Base-by-base conservation (phyloP, 805 yeast species). In the Metschnikowia amazonensis region DNA sequence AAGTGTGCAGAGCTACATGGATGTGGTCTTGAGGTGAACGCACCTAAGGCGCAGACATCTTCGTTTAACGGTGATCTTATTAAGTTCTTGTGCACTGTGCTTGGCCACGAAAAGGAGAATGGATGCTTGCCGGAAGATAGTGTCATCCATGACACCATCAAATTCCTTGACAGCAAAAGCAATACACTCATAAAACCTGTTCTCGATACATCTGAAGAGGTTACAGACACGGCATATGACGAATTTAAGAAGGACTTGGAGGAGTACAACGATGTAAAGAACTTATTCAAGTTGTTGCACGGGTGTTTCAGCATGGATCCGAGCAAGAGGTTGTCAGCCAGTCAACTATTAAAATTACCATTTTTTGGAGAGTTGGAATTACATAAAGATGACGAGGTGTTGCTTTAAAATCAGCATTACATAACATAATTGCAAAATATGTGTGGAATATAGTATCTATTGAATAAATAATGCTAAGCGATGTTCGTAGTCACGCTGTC, bases 1-100 rank as follows among this genome's bases (percentile, higher is more conserved):
- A 79, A 80, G 50, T 82, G 89, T 57, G 95, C 97, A 5, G 77
- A 79, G 46, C 63, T 88, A 32, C 99, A 94, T 68, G 98, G 98
- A 0, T 75, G 90, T 43, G 94, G 89, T 0, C 77, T 92, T 42
- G 97, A 89, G 47, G 73, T 71, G 30, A 62, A 56, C 31, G 44
- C 53, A 60, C 46, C 60, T 47, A 25, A 50, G 49, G 35, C 35
- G 32, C 42, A 50, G 45, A 25, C 49, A 47, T 14, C 57, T 48
- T 10, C 53, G 44, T 41, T 47, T 31, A 60, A 57, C 47, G 72
- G 74, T 2, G 69, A 69, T 45, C 54, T 71, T 38, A 49, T 62
- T 30, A 62, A 63, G 43, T 49, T 70, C 10, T 47, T 70, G 14
- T 45, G 57, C 25, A 58, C 60, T 5, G 63, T 65, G 27, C 52